phyloP scores from a whole-genome alignment of 2,329 filamentous ascomycete genomes.

The Orbilia ellipsospora region DNA sequence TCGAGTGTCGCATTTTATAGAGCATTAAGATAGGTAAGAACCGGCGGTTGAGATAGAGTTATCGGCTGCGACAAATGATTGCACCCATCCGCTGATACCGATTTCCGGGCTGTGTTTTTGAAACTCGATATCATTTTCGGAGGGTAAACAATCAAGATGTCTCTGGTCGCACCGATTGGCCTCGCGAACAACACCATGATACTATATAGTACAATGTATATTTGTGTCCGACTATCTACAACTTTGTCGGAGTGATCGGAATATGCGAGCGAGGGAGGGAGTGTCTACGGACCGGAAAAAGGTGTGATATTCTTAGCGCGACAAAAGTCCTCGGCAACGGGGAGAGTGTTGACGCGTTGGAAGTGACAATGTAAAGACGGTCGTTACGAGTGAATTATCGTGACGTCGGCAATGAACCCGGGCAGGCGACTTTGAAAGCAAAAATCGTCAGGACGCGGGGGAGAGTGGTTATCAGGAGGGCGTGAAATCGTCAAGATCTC shows the following conservation, averaged over 20 bases:
- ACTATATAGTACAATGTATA: conserved; percentile 2
- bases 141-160: neutral
- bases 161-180: neutral
- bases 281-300: conserved; percentile 37
- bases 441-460: conserved; percentile 26
- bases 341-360: conserved; percentile 51
- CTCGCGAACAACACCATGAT: neutral
- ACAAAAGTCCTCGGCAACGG: conserved; percentile 23
- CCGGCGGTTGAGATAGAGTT: neutral
- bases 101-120: neutral
- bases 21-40: neutral
- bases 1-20: conserved; percentile 1
- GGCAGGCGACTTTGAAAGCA: conserved; percentile 30
- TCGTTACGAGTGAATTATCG: conserved; percentile 20
- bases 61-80: conserved; percentile 25
- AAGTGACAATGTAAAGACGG: neutral
- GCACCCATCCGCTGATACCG: neutral
- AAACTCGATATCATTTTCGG: neutral
- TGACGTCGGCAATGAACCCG: conserved; percentile 43
- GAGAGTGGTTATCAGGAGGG: neutral
- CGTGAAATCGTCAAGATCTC: conserved; percentile 35
- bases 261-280: neutral
- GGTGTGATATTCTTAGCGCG: conserved; percentile 37
- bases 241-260: neutral
- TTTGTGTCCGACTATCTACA: neutral